Conservation (phyloP, 495 filamentous ascomycete genomes). For the Symbiotaphrina buchneri region DNA sequence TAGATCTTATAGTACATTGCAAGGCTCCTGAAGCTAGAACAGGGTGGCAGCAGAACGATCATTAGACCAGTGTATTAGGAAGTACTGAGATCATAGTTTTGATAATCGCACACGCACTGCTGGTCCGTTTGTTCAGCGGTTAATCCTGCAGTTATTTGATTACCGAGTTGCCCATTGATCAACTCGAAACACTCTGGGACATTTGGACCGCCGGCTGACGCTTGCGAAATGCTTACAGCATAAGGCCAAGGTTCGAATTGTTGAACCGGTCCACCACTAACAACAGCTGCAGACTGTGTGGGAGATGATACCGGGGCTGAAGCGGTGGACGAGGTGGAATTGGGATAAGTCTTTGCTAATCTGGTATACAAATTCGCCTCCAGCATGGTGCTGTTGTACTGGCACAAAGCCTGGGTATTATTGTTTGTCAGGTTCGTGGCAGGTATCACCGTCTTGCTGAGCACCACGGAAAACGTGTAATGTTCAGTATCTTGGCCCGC, state of each 20-base stretch:
- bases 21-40: no score
- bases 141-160: no score
- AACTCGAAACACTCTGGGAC: constrained; percentile 19
- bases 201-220: constrained; percentile 13
- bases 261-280: constrained; percentile 4
- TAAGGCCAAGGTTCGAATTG: constrained; percentile 21
- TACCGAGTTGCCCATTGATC: constrained; percentile 2
- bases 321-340: constrained; percentile 5
- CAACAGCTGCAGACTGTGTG: no score
- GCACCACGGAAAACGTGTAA: constrained; percentile 22
- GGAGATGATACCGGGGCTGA: neutral
- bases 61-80: no score
- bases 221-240: constrained; percentile 21
- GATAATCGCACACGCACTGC: no score
- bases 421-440: constrained; percentile 11
- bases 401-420: constrained; percentile 15
- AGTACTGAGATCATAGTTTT: no score
- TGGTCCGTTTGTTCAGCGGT: no score
- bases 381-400: constrained; percentile 24
- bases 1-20: no score
- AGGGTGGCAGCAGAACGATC: no score
- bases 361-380: constrained; percentile 28
- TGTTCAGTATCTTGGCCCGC: constrained; percentile 16
- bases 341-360: constrained; percentile 17
- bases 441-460: constrained; percentile 21